Conservation (phyloP, 805 yeast genomes). For the Priceomyces fermenticarens region DNA sequence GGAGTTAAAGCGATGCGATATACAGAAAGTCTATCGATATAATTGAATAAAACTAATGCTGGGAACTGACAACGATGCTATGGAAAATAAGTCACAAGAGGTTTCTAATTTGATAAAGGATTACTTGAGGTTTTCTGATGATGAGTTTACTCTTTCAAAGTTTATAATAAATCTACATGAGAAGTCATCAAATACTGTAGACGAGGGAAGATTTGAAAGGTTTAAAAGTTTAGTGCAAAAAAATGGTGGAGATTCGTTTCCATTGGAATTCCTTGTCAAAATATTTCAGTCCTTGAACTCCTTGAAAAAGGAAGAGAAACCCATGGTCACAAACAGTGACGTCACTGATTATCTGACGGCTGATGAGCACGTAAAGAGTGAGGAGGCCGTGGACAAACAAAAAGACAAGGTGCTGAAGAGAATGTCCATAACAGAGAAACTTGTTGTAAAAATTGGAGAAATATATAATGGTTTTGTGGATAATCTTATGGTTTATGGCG, state of each 20-base stretch:
- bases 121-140: slow-evolving; percentile 19
- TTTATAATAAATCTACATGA: slow-evolving; percentile 25
- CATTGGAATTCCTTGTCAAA: slow-evolving; percentile 24
- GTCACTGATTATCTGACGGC: no score
- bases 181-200: slow-evolving; percentile 6
- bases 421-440: background rate
- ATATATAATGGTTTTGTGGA: slow-evolving; percentile 58
- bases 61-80: background rate
- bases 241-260: slow-evolving; percentile 44
- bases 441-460: background rate
- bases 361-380: slow-evolving; percentile 5
- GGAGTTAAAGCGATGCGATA: no score
- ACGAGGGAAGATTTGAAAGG: slow-evolving; percentile 2
- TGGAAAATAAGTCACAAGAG: background rate
- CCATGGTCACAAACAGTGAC: slow-evolving; percentile 6
- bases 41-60: background rate
- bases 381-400: no score
- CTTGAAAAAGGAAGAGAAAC: slow-evolving; percentile 4
- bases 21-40: no score
- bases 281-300: slow-evolving; percentile 14
- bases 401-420: slow-evolving; percentile 1
- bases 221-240: slow-evolving; percentile 14
- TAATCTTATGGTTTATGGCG: slow-evolving; percentile 69
- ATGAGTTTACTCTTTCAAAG: slow-evolving; percentile 22
- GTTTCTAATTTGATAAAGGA: slow-evolving; percentile 9